A percentile compares a stretch with the other conserved stretches of the same genome.
Conservation (phyloP, 306 rosid species). For the Gastrolobium bilobum region DNA sequence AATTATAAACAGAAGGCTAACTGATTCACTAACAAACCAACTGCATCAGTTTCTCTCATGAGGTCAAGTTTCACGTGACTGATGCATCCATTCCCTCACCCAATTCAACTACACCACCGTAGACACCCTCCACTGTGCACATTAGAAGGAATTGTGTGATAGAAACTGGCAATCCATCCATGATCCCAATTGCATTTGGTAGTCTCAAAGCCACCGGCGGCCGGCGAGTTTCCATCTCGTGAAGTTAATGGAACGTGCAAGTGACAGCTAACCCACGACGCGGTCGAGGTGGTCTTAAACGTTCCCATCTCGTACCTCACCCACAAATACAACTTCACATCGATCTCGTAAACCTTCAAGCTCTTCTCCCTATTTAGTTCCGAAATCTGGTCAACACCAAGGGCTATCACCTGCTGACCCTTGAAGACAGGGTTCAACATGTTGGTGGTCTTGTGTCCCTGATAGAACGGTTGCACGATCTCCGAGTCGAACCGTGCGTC, state of each 20-base stretch:
- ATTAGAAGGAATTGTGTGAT: too few species aligned
- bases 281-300: conserved; percentile 57
- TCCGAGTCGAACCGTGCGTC: conserved; percentile 50
- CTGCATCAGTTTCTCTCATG: too few species aligned
- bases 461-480: conserved; percentile 56
- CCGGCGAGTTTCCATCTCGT: neutral
- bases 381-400: conserved; percentile 32
- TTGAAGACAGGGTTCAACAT: conserved; percentile 48
- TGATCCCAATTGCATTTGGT: conserved; percentile 66
- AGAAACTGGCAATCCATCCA: conserved; percentile 35
- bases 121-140: too few species aligned
- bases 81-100: too few species aligned
- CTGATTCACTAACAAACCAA: too few species aligned
- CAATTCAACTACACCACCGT: too few species aligned
- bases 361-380: conserved; percentile 52
- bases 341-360: conserved; percentile 56
- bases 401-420: conserved; percentile 53
- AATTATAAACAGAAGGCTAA: too few species aligned
- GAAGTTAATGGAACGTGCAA: conserved; percentile 61
- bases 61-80: too few species aligned
- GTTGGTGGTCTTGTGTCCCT: conserved; percentile 73
- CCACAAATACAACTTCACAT: conserved; percentile 65
- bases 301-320: conserved; percentile 65
- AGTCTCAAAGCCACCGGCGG: conserved; percentile 47
- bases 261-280: conserved; percentile 70